phyloP scores from a whole-genome alignment of 2,329 filamentous ascomycete genomes.

The Ambrosiella beaveri region DNA sequence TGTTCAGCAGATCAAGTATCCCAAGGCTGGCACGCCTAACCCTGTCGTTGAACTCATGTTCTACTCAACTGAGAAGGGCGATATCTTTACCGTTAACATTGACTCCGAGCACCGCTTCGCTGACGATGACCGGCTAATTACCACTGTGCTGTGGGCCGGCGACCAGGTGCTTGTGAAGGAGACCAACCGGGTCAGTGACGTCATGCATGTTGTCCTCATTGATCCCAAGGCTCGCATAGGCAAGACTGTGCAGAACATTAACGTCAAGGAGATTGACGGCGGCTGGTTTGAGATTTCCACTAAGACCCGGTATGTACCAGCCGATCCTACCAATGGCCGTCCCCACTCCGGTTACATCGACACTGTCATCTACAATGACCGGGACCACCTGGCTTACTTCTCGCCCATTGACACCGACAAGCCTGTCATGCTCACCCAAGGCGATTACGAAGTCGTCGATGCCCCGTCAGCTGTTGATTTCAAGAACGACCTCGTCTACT shows the following conservation, averaged over 20 bases:
- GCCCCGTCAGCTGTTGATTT: conserved; percentile 75
- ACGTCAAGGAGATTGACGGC: conserved; percentile 73
- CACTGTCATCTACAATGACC: conserved; percentile 68
- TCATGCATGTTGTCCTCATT: conserved; percentile 74
- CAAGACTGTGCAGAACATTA: conserved; percentile 59
- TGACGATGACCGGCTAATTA: conserved; percentile 74
- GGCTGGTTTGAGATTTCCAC: conserved; percentile 96
- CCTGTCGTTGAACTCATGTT: conserved; percentile 77
- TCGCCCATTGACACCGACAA: conserved; percentile 65
- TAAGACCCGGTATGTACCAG: conserved; percentile 69
- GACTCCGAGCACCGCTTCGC: conserved; percentile 48
- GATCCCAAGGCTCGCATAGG: conserved; percentile 59
- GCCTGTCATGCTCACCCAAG: conserved; percentile 75
- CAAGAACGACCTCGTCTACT: conserved; percentile 76
- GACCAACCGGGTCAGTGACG: conserved; percentile 84
- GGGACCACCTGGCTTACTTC: conserved; percentile 88
- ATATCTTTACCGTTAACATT: conserved; percentile 66
- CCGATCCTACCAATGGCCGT: conserved; percentile 59
- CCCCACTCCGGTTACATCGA: conserved; percentile 83
- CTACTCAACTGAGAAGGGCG: conserved; percentile 62
- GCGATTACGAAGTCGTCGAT: conserved; percentile 79
- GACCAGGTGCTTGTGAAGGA: conserved; percentile 72
- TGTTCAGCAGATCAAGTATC: conserved; percentile 85
- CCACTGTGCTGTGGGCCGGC: conserved; percentile 81
- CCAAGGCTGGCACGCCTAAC: conserved; percentile 87